Evolutionary conservation across 768 basidiomycete species (phyloP), one percentile per base, ranked within the genome.

Genomic region (Ramaria sp.): DNA sequence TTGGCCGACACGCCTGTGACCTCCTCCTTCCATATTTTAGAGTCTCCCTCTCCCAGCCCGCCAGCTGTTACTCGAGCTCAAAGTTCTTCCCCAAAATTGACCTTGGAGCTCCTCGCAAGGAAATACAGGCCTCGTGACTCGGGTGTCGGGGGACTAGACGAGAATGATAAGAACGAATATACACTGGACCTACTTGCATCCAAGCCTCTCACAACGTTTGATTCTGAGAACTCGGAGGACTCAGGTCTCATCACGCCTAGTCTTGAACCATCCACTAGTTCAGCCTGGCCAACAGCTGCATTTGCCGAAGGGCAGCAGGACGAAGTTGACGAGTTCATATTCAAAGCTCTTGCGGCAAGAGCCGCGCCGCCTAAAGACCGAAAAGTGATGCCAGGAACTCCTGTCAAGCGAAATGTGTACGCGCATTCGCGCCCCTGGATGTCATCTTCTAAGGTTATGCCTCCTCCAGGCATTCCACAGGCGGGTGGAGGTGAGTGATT

Each of bases 321-420:
- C 31, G 76, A 80, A 57, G 76, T 85, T 0, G 84, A 89, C 53
- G 78, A 78, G 3, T 89, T 89, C 67, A 89, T 91, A 60, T 69
- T 83, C 62, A 80, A 80, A 30, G 83, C 83, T 1, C 77, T 91
- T 12, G 77, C 78, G 6, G 75, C 78, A 3, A 80, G 79, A 11
- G 73, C 77, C 62, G 68, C 50, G 68, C 69, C 37, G 67, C 70
- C 45, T 10, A 58, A 42, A 57, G 65, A 63, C 4, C 71, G 66
- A 17, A 89, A 87, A 74, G 82, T 75, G 56, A 79, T 80, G 6
- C 88, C 88, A 1, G 87, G 85, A 0, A 91, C 88, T 13, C 88
- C 88, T 0, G 85, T 88, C n/a, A 91, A 91, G 75, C 82, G 76
- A 64, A 67, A 75, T 20, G 30, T 19, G 27, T 47, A 39, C 30